Evolutionary conservation across 139 green algal species (phyloP), one percentile per base, ranked within the genome.

Genomic region (Coelastrella sp.): DNA sequence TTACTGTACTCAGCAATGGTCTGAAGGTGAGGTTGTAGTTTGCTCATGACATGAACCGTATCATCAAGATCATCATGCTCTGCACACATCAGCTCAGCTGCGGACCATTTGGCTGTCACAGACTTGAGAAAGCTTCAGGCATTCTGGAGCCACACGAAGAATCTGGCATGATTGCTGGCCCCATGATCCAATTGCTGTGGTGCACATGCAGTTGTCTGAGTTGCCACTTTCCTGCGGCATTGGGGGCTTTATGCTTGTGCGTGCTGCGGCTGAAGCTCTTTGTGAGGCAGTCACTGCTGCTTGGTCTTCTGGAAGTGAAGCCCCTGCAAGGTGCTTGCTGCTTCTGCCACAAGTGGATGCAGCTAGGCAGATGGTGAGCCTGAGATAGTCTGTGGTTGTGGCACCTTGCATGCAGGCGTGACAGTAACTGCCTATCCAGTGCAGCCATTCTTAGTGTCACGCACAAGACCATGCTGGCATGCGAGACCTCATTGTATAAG

Each of bases 241-340:
- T 15, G 82, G 82, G 2, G 57, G 35, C 50, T 51, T 67, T 15
- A 25, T 73, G 57, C 57, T 87, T 4, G 51, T 53, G 15, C 82
- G 82, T 60, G 69, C 82, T 13, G 53, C 57, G 30, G 38, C 38
- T 48, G 82, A 87, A 53, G 43, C 73, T 41, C 82, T 87, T 41
- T 48, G 38, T 15, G 82, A 81, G 15, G 71, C 82, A 2, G 53
- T 87, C 2, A 71, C 82, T 34, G 82, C 71, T 23, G 11, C 57
- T 11, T 87, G 82, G 82, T 9, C 25, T 8, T 27, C 40, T 23
- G 82, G 82, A 3, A 21, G 40, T 25, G 50, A n/a, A 4, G 53
- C 69, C n/a, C 45, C 67, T 2, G 82, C 82, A n/a, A 51, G 69
- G 23, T 30, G 41, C 34, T 59, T 87, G 38, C 51, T 87, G 82